Base-by-base conservation (phyloP, 768 basidiomycete species). In the Leucogyrophana mollusca region DNA sequence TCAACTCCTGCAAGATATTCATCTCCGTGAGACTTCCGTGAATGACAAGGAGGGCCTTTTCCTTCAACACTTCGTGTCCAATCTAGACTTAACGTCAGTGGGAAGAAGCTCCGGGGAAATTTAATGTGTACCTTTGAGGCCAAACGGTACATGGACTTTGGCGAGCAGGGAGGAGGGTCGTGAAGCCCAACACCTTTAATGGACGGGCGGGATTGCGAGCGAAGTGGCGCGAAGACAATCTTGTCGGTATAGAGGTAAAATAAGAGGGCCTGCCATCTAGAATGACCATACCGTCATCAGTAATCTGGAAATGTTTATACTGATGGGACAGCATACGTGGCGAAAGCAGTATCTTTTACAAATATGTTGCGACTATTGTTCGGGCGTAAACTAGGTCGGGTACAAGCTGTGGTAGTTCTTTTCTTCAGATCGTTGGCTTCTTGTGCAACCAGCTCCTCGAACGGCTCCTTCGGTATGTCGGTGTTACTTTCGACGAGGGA, bases 81-180 rank as follows among this genome's bases (percentile, higher is more conserved):
- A 62, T 45, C 62, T 62, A 32, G 14, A 20, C 8, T 1, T n/a
- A 13, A 35, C 9, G 7, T 35, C 16, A 34, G 33, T 3, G 9
- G 11, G 1, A 4, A 14, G 3, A 14, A 2, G 21, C 18, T 14
- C 39, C 21, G 27, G 11, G 16, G 4, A 20, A 32, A 43, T 10
- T 9, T 1, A 13, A 17, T 1, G 42, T 53, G 23, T 23, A 70
- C 73, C 61, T 73, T 72, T 22, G 55, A 53, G 4, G 73, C 71
- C 9, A 74, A 56, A 11, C 69, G 66, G 47, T 72, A 74, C 67
- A 74, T 73, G 0, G 71, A 73, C 43, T 74, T 74, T 0, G 72
- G 68, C 4, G 72, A 74, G 36, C 71, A 73, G 14, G 25, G 40
- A 5, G 51, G 46, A 5, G 34, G 36, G 5, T 55, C 44, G 11